Percentiles rank a stretch among this genome's conserved stretches.
These are phyloP conservation scores for Boletus hoseneyae DNA, from an alignment of 1,284 basidiomycete genomes.

Conservation along the genomic window DNA sequence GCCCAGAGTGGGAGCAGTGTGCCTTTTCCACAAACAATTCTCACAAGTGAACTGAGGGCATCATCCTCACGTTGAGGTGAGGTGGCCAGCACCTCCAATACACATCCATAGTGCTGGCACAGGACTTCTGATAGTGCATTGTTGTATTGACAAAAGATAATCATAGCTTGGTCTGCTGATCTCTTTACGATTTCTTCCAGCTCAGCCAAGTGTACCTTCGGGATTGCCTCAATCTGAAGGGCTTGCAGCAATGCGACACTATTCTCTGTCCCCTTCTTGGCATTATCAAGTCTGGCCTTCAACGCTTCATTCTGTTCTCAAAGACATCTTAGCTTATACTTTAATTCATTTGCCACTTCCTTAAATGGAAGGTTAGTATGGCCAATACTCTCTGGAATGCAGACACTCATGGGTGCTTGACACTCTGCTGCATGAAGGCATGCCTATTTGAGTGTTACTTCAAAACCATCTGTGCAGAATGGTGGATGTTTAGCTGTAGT, in stretches of 20 bases:
- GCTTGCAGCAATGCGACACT: slow-evolving; percentile 14
- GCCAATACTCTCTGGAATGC: not conserved
- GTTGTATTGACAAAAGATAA: slow-evolving; percentile 37
- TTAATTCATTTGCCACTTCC: slow-evolving; percentile 19
- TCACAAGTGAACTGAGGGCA: no score
- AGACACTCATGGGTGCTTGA: slow-evolving; percentile 15
- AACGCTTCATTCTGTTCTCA: slow-evolving; percentile 24
- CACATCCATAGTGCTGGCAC: no score
- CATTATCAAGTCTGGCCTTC: slow-evolving; percentile 15
- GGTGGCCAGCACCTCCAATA: no score
- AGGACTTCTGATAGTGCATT: no score
- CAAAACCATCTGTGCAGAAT: not conserved
- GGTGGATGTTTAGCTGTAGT: slow-evolving; percentile 42
- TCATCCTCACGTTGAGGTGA: no score
- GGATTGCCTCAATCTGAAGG: slow-evolving; percentile 22
- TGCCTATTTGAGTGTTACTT: slow-evolving; percentile 15
- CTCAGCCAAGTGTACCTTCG: slow-evolving; percentile 28
- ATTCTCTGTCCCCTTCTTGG: slow-evolving; percentile 12
- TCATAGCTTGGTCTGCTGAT: slow-evolving; percentile 26
- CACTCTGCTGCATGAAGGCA: slow-evolving; percentile 19
- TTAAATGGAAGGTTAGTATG: slow-evolving; percentile 8
- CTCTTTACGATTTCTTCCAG: slow-evolving; percentile 29
- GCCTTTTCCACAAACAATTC: no score
- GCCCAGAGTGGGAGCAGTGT: no score
- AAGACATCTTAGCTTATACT: slow-evolving; percentile 17